Conservation (phyloP, 495 filamentous ascomycete genomes). For the Cetradonia linearis region DNA sequence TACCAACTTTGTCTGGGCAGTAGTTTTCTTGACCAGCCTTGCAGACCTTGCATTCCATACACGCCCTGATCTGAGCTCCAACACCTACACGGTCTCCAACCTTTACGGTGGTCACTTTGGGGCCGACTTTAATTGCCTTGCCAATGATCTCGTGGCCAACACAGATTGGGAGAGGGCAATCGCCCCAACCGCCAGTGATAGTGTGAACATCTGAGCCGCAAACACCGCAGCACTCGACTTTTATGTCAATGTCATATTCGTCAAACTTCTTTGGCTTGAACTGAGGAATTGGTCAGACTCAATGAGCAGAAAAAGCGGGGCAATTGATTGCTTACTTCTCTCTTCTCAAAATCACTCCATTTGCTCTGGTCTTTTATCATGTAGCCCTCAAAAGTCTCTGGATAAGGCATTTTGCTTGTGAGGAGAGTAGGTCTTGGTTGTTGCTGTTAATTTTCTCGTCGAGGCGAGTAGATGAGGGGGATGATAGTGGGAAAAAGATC, state of each 20-base stretch:
- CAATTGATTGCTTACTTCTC: constrained; percentile 38
- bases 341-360: constrained; percentile 53
- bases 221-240: constrained; percentile 65
- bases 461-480: background rate
- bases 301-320: background rate
- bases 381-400: constrained; percentile 67
- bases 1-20: constrained; percentile 51
- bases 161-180: constrained; percentile 55
- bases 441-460: background rate
- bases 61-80: constrained; percentile 65
- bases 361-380: constrained; percentile 51
- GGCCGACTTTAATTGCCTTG: constrained; percentile 58
- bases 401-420: constrained; percentile 55
- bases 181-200: constrained; percentile 67
- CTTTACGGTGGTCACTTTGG: constrained; percentile 54
- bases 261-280: constrained; percentile 72
- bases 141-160: constrained; percentile 72
- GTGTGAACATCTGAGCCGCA: constrained; percentile 74
- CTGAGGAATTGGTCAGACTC: constrained; percentile 30
- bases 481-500: background rate
- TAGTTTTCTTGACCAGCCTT: constrained; percentile 70
- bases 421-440: background rate
- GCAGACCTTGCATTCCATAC: constrained; percentile 59
- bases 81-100: constrained; percentile 71
- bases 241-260: constrained; percentile 63